Evolutionary conservation across 257 asterid genomes (phyloP).

Genomic region (Solanum sitiens): DNA sequence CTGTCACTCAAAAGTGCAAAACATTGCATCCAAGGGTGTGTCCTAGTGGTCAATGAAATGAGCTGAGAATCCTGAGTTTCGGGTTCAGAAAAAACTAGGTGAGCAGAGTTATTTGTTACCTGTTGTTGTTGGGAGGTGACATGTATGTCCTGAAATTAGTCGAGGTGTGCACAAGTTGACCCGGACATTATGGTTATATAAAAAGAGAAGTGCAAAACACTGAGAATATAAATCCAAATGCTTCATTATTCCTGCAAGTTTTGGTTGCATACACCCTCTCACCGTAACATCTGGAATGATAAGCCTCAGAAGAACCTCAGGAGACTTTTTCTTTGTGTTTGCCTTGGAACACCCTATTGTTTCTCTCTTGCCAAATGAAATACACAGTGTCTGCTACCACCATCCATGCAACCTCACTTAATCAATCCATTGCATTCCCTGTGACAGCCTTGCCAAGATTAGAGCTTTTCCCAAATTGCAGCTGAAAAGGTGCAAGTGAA

Average conservation of each 20-base stretch:
- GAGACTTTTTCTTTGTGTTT: not conserved
- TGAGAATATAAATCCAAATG: not conserved
- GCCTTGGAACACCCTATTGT: not conserved
- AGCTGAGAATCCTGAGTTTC: not conserved
- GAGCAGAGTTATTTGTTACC: not conserved
- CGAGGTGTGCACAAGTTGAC: not conserved
- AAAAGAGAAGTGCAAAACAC: not conserved
- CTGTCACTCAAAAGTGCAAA: not conserved
- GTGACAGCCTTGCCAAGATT: not conserved
- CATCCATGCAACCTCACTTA: not conserved
- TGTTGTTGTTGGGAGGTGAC: not conserved
- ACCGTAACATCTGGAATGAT: not conserved
- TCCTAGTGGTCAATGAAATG: not conserved
- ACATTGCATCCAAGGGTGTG: not conserved
- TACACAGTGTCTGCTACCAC: not conserved
- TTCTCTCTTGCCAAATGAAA: not conserved
- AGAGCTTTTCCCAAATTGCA: not conserved
- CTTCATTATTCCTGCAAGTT: not conserved
- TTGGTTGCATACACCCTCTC: not conserved
- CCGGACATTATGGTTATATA: too few species aligned
- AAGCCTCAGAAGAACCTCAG: not conserved
- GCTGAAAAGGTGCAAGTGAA: not conserved
- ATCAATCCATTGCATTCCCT: not conserved
- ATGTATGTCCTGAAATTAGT: not conserved
- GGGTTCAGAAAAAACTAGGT: not conserved